Evolutionary conservation across 352 stramenopile genomes (phyloP), one percentile per base, ranked within the genome.

Genomic region (Pythium phragmiticola): DNA sequence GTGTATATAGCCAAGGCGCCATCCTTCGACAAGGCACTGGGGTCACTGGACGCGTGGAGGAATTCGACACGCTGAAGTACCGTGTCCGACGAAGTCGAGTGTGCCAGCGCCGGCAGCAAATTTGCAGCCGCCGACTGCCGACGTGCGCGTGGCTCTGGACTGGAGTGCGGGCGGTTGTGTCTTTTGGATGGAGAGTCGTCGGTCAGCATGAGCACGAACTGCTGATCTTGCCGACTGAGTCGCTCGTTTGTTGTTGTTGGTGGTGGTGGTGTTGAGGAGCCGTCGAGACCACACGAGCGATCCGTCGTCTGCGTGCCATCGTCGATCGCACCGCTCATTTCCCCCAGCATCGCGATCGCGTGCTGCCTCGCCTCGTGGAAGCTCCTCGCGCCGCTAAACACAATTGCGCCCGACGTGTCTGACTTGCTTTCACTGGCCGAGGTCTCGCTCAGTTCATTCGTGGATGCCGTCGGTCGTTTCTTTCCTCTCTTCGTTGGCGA

Each of bases 321-420:
- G 28, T 65, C 47, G 11, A 58, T 45, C 4, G 50, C 14, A 6
- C 34, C 56, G n/a, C 48, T 17, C 16, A 56, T 12, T 17, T 62
- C 21, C 17, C 58, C n/a, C 37, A 52, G 19, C 23, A 69, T 23
- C 17, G 43, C 42, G 54, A 74, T 66, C n/a, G 72, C 67, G 4
- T 76, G 49, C 34, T 66, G 65, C 12, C 76, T 68, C 0, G 73
- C 77, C 55, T 84, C 74, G 0, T 67, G 60, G 37, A 87, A 90
- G 52, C 61, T 85, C 17, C 57, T 69, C 0, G 63, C 66, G 34
- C 72, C 75, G 36, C 75, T 66, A 63, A 88, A 82, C 0, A 53
- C 23, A 26, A 72, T 37, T 4, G 74, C 34, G 7, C 34, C 34
- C 34, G 34, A 39, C 7, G 34, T 39, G 34, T 39, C 34, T 37